Conservation (phyloP, 2,329 filamentous ascomycete species). For the Diaporthe humulicola region DNA sequence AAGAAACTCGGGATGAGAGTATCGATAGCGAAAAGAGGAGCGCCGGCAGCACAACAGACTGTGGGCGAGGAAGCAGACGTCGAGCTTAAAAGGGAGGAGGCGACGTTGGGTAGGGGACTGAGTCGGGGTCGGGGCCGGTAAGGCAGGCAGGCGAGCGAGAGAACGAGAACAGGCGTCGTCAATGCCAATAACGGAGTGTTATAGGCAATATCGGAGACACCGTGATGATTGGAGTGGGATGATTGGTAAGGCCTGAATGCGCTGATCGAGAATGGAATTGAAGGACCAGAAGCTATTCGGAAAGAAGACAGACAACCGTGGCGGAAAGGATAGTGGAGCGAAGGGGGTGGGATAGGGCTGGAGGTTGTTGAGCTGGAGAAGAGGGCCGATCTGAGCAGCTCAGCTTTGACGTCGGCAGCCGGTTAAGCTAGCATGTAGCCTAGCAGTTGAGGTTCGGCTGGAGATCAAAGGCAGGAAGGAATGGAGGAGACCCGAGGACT, state of each 20-base stretch:
- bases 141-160: conserved; percentile 30
- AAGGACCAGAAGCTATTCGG: conserved; percentile 32
- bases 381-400: conserved; percentile 24
- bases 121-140: conserved; percentile 19
- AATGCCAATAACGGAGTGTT: conserved; percentile 38
- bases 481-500: conserved; percentile 4
- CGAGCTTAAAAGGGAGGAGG: conserved; percentile 39
- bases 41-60: conserved; percentile 24
- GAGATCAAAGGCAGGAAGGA: conserved; percentile 6
- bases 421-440: conserved; percentile 11
- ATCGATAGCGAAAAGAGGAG: conserved; percentile 24
- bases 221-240: conserved; percentile 38
- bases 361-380: conserved; percentile 27
- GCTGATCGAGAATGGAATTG: conserved; percentile 30
- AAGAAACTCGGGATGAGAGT: not conserved
- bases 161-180: conserved; percentile 25
- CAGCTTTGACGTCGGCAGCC: conserved; percentile 30
- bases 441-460: not conserved
- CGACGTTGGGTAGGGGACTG: conserved; percentile 29
- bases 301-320: conserved; percentile 26
- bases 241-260: conserved; percentile 29
- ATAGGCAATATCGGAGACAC: conserved; percentile 42
- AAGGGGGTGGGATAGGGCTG: conserved; percentile 25
- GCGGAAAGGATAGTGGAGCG: conserved; percentile 20
- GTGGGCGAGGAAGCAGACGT: conserved; percentile 25